A percentile compares a stretch with the other conserved stretches of the same genome.
phyloP scores from a whole-genome alignment of 371 early-diverging fungal genomes.

The Mortierella sp. region DNA sequence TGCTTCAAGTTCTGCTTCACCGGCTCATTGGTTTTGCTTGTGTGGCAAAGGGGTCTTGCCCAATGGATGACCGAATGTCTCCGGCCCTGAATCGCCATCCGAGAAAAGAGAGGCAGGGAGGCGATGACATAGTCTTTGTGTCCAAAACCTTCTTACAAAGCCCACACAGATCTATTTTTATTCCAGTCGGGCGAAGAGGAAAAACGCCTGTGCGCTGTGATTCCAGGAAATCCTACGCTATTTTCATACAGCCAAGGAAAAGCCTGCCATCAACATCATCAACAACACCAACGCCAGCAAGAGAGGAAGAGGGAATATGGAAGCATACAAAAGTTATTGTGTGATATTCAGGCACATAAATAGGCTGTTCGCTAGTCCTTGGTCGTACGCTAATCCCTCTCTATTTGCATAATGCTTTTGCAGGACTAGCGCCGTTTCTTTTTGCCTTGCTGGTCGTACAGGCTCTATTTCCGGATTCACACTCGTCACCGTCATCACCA shows the following conservation, averaged over 20 bases:
- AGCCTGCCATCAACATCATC: too few species aligned
- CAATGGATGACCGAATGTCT: neutral
- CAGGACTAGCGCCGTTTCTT: slow-evolving; percentile 68
- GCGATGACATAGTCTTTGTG: neutral
- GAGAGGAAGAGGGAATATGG: too few species aligned
- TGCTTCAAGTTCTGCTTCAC: too few species aligned
- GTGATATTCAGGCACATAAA: neutral
- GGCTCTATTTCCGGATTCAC: slow-evolving; percentile 62
- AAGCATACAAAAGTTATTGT: too few species aligned
- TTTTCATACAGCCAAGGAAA: too few species aligned
- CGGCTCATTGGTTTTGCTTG: too few species aligned
- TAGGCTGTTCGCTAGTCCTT: neutral
- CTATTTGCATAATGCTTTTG: neutral
- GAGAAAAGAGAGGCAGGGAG: neutral
- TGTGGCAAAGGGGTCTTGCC: neutral
- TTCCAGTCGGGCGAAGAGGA: too few species aligned
- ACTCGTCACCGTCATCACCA: too few species aligned
- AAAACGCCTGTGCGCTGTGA: too few species aligned
- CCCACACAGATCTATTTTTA: neutral
- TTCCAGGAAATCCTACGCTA: too few species aligned
- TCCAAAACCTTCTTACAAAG: neutral
- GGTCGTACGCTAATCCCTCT: neutral
- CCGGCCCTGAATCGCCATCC: neutral
- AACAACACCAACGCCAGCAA: too few species aligned
- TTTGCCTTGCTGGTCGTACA: slow-evolving; percentile 68